phyloP scores from a whole-genome alignment of 73 alveolate genomes.

The Paramecium biaurelia region DNA sequence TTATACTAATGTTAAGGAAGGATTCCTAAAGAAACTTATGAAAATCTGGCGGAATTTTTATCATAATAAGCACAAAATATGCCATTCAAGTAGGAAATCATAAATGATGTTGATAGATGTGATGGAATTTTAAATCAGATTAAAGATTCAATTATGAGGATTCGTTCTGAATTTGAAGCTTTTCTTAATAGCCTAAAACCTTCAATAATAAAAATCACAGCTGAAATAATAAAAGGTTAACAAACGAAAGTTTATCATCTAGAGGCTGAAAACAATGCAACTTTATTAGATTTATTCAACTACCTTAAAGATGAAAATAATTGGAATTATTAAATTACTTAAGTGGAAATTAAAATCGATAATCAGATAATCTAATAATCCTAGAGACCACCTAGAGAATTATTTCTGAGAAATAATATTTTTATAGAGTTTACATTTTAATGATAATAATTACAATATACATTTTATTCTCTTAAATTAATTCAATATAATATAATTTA shows the following conservation, averaged over 20 bases:
- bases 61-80: background rate
- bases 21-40: background rate
- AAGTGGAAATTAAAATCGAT: no score
- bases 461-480: no score
- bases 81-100: background rate
- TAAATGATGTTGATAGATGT: background rate
- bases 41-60: background rate
- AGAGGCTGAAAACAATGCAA: background rate
- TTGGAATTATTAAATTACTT: no score
- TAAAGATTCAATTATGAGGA: background rate
- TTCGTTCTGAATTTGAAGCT: background rate
- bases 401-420: no score
- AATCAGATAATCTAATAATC: no score
- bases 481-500: no score
- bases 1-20: no score
- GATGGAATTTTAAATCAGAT: background rate
- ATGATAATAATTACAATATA: no score
- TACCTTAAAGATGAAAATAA: background rate
- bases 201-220: background rate
- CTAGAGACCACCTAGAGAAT: no score
- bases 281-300: background rate
- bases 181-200: background rate
- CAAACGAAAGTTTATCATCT: background rate
- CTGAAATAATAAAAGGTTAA: background rate
- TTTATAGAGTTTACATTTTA: no score